Conservation (phyloP, 768 basidiomycete genomes). For the Russula earlei region DNA sequence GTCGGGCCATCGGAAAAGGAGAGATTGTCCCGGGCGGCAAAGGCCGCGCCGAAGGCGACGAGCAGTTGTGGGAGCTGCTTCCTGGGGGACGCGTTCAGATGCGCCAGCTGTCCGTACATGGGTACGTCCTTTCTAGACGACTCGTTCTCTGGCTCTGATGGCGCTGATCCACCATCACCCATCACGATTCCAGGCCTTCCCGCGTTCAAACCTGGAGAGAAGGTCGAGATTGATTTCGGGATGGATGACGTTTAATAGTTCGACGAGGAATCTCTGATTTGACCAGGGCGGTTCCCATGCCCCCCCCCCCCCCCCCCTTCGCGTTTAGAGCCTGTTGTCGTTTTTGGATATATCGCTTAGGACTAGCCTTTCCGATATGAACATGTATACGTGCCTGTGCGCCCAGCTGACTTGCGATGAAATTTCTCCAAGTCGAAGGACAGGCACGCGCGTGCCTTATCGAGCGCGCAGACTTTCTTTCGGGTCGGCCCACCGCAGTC, state of each 20-base stretch:
- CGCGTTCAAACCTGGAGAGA: conserved; percentile 96
- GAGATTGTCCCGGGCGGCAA: conserved; percentile 54
- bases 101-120: conserved; percentile 90
- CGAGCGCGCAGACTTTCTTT: no score
- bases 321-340: not conserved
- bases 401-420: no score
- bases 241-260: conserved; percentile 74
- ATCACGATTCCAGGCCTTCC: conserved; percentile 75
- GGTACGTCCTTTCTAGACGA: conserved; percentile 46
- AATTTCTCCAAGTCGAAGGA: no score
- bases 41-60: conserved; percentile 75
- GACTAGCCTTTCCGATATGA: not conserved
- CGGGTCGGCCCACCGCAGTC: no score
- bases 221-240: conserved; percentile 82
- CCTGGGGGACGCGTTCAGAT: conserved; percentile 95
- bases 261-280: not conserved
- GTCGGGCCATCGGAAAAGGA: conserved; percentile 53
- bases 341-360: not conserved
- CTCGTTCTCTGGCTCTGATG: not conserved
- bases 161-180: no score
- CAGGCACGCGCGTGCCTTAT: no score
- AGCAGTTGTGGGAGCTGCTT: conserved; percentile 98
- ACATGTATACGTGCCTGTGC: not conserved
- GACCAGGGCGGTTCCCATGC: not conserved
- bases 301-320: no score